Evolutionary conservation across 2,329 filamentous ascomycete genomes (phyloP).

Genomic region (Claviceps fusiformis): DNA sequence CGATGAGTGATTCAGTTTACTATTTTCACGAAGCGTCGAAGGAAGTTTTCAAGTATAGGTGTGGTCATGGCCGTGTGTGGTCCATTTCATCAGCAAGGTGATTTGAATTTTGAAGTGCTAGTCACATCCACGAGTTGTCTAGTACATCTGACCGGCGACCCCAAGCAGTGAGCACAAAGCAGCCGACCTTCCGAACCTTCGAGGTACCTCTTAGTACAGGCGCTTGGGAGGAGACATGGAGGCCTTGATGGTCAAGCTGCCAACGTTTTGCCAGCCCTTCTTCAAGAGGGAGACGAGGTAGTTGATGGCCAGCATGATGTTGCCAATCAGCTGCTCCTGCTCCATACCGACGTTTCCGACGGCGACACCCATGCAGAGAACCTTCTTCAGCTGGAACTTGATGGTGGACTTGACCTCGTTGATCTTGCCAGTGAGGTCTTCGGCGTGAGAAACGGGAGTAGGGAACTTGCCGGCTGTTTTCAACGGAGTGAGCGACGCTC

Average conservation of each 20-base stretch:
- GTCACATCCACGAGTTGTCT: constrained; percentile 2
- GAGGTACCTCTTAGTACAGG: constrained; percentile 61
- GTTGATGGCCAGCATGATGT: constrained; percentile 99
- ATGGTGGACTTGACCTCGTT: constrained; percentile 99
- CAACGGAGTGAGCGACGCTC: constrained; percentile 13
- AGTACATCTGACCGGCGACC: background rate
- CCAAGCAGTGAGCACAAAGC: constrained; percentile 5
- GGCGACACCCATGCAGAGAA: constrained; percentile 98
- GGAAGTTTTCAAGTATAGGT: background rate
- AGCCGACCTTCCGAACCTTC: constrained; percentile 5
- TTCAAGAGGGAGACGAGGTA: constrained; percentile 98
- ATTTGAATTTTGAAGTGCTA: constrained; percentile 5
- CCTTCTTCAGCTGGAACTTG: constrained; percentile 99
- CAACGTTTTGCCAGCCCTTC: constrained; percentile 99
- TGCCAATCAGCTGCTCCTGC: constrained; percentile 87
- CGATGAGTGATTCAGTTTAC: background rate
- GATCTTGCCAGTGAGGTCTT: constrained; percentile 90
- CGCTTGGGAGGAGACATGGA: constrained; percentile 98
- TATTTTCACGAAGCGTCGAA: background rate
- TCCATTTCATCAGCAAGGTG: background rate
- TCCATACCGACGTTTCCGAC: constrained; percentile 98
- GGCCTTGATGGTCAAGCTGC: constrained; percentile 99
- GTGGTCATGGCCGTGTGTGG: background rate
- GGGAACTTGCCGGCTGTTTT: constrained; percentile 92
- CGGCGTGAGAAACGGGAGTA: constrained; percentile 90